Evolutionary conservation across 2,329 filamentous ascomycete species (phyloP), one percentile per base, ranked within the genome.

Genomic region (Zopfia rhizophila): DNA sequence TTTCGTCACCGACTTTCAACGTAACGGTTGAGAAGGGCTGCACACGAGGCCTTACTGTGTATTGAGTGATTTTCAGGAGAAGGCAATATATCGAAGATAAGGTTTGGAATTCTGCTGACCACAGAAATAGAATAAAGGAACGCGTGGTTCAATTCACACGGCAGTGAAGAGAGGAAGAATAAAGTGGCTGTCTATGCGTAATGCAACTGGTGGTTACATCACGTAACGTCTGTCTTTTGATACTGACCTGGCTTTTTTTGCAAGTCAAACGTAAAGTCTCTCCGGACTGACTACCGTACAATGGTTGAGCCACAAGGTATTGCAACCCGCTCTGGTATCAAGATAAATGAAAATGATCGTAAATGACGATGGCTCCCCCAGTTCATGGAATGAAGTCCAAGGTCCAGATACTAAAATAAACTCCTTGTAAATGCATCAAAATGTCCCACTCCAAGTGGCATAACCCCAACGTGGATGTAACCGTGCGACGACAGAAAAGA

Each of bases 261-360:
- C 16, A 28, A 27, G 22, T 27, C 24, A 13, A 14, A 10, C 13
- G 22, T 39, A 3, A 10, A 37, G 17, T 37, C 33, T 12, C 13
- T 13, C 27, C 18, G 52, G 51, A 55, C 18, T 32, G 48, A 57
- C 59, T 66, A 68, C 61, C 59, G 47, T 66, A 69, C 62, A 68
- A 40, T 63, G 38, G 51, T 29, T 67, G 61, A 65, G 63, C 59
- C 46, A 57, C 51, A 50, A 52, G 42, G 48, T 38, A 14, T 37
- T 32, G 13, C 18, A 49, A 51, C 52, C 43, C 43, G 65, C 66
- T 68, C 67, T 70, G 68, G 68, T 71, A 71, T 71, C 68, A 66
- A 61, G 32, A 56, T 48, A 47, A 49, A 55, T 22, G 44, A 29
- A 25, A 43, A 48, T 25, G 56, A 65, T 51, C 35, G 61, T 60